Evolutionary conservation across 441 rosid genomes (phyloP), one percentile per base, ranked within the genome.

Genomic region (Erysimum cheiri): DNA sequence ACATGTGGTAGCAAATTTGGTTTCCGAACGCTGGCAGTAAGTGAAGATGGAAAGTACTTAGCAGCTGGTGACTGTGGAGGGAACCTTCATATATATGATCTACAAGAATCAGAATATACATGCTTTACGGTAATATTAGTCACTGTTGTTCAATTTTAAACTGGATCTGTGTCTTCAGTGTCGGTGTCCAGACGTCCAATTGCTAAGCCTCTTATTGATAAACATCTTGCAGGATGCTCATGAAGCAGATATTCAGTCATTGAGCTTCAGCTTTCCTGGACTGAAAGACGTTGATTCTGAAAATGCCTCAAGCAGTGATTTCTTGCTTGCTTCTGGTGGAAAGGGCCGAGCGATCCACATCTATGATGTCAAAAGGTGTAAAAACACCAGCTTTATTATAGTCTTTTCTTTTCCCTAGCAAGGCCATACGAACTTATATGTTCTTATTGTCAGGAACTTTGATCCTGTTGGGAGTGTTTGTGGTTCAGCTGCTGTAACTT

Each of bases 51-150:
- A 69, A 82, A 84, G 80, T 90, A 87, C 81, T 77, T 92, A 63
- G 96, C 92, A 65, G 89, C 90, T 69, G 95, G 98, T 71, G 98
- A 90, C 79, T 81, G 80, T 76, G 86, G 84, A 71, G 98, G 98
- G 68, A 92, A 89, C 80, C 85, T 92, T 74, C 97, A 92, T 74
- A 88, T 89, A 56, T 92, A 84, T 82, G 83, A 85, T 78, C 84
- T 92, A 55, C 70, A 74, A 40, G 77, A 87, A 72, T 86, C 81
- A 69, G 90, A 84, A 43, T 89, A 92, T 70, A 84, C 81, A 22
- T 85, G 83, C 75, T 72, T 88, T 52, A 77, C 83, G 88, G 97
- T 92, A 80, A 64, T 62, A 60, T 44, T 49, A 32, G 8, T 37
- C 47, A 58, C 12, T 2, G 0, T 29, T n/a, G 6, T 52, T 37